Base-by-base conservation (phyloP, 176 grass and related monocot species). In the Oryza glumipatula region DNA sequence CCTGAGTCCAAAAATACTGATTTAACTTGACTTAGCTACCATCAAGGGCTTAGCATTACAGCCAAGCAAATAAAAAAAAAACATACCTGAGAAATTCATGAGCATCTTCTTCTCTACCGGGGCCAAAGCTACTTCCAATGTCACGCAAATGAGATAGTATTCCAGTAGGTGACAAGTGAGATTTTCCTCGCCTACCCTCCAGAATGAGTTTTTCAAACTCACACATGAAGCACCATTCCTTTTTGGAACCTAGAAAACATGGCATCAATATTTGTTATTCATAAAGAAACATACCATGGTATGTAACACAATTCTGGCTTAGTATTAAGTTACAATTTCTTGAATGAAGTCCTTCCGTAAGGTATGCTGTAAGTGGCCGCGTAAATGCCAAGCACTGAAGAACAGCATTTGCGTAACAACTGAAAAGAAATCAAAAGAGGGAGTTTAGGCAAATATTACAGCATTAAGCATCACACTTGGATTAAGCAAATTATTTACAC, bases 381-480 rank as follows among this genome's bases (percentile, higher is more conserved):
- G 96, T 98, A 94, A 95, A 98, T 71, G 83, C 73, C 85, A 98
- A 88, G 68, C 96, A 98, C 76, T 98, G 96, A 85, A 98, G 85
- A 69, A 98, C 89, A 74, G 72, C 89, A 92, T 95, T 98, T 78
- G 96, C 96, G 46, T 98, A 98, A 52, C 96, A 98, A 76, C 96
- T 98, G 91, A 56, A 88, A 67, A 80, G 82, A 60, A 85, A 91
- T 85, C 11, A 67, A 84, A 73, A 71, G 47, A 87, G 21, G 72
- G 28, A 83, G 30, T 67, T 77, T 77, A 78, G 49, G n/a, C 2
- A 83, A 80, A 88, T 56, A 60, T 10, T 78, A 87, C 30, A 76
- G 39, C 65, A 64, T 15, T 79, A 65, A 67, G 39, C 33, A 17
- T 28, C 33, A 86, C 23, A 76, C 39, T 19, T 7, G 70, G 16